These are phyloP conservation scores for Coprinopsis cinerea DNA, from an alignment of 768 basidiomycete genomes.

Conservation along the genomic window DNA sequence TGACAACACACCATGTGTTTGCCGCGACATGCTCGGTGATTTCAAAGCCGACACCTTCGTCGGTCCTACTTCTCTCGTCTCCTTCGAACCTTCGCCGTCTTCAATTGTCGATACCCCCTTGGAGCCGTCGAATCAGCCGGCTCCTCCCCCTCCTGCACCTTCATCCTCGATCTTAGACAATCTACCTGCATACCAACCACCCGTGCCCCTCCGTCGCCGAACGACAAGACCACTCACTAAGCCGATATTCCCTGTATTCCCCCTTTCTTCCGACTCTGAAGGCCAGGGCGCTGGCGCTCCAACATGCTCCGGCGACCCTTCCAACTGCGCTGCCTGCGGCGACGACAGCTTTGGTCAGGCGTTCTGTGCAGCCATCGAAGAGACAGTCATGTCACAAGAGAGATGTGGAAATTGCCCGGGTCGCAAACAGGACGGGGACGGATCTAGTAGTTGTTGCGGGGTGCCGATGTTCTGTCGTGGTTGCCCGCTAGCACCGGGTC, in stretches of 20 bases:
- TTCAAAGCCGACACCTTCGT: conserved; percentile 2
- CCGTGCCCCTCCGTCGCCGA: conserved; percentile 73
- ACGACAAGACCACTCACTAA: conserved; percentile 31
- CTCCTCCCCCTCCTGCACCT: conserved; percentile 9
- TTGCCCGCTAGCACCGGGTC: conserved; percentile 17
- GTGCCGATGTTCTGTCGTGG: conserved; percentile 18
- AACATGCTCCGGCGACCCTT: conserved; percentile 80
- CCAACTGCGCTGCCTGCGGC: conserved; percentile 79
- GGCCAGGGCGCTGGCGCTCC: conserved; percentile 16
- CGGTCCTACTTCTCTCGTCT: background rate
- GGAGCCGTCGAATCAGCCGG: too few relatives aligned
- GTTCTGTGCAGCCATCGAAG: conserved; percentile 73
- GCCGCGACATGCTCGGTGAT: conserved; percentile 56
- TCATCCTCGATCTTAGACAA: conserved; percentile 65
- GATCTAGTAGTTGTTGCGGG: conserved; percentile 17
- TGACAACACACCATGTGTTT: conserved; percentile 67
- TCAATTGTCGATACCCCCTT: conserved; percentile 13
- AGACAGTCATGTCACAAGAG: conserved; percentile 46
- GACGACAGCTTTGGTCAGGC: conserved; percentile 85
- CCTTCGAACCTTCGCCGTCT: background rate
- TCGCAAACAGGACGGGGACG: conserved; percentile 11
- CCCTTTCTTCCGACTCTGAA: conserved; percentile 16
- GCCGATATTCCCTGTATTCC: conserved; percentile 50
- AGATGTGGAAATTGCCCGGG: conserved; percentile 56
- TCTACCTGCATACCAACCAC: conserved; percentile 72